Conservation (phyloP, 768 basidiomycete species). For the Amanita muscaria region DNA sequence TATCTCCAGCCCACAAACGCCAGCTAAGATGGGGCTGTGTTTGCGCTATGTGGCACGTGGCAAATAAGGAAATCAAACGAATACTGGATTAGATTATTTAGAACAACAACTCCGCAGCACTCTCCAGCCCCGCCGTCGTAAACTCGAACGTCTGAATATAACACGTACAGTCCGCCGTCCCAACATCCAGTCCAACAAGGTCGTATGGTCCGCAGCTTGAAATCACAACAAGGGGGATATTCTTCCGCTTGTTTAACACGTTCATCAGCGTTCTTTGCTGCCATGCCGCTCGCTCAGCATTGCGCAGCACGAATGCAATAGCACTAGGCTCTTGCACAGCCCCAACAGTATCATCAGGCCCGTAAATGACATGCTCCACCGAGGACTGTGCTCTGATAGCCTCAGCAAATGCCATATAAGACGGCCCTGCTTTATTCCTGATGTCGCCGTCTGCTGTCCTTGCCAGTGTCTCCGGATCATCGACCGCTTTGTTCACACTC, state of each 20-base stretch:
- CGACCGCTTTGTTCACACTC: constrained; percentile 54
- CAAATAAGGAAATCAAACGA: constrained; percentile 5
- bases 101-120: constrained; percentile 35
- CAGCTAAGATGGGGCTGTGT: constrained; percentile 7
- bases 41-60: neutral
- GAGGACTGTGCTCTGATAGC: constrained; percentile 27
- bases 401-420: constrained; percentile 41
- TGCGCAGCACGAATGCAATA: constrained; percentile 50
- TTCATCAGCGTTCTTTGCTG: constrained; percentile 34
- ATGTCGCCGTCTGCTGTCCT: constrained; percentile 36
- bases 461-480: constrained; percentile 38
- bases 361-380: too few species aligned
- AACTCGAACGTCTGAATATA: constrained; percentile 54
- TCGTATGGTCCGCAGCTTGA: constrained; percentile 67
- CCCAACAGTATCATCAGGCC: too few species aligned
- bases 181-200: constrained; percentile 22
- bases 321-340: constrained; percentile 34
- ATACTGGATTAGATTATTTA: constrained; percentile 3
- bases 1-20: too few species aligned
- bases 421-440: constrained; percentile 49
- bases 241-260: constrained; percentile 14
- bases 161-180: constrained; percentile 18
- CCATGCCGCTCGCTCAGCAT: constrained; percentile 45
- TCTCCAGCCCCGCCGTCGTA: constrained; percentile 41
- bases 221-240: constrained; percentile 35